Evolutionary conservation across 2,329 filamentous ascomycete genomes (phyloP).

Genomic region (Neocucurbitaria cava): DNA sequence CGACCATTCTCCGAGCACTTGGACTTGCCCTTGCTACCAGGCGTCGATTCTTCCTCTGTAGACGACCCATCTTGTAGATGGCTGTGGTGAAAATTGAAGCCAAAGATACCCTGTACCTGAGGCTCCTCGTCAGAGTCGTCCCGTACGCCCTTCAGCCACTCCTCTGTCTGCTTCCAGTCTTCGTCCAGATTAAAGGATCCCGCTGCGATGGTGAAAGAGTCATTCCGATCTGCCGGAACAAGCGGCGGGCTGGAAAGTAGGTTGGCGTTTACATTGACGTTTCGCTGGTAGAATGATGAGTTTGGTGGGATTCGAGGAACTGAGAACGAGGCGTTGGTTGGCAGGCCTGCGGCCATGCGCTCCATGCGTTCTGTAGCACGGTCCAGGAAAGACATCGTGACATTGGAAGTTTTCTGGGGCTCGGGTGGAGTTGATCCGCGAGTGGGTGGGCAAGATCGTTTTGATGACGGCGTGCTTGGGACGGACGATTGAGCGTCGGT

Average conservation of each 20-base stretch:
- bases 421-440: neutral
- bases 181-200: slow-evolving; percentile 5
- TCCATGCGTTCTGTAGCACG: neutral
- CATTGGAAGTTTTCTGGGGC: neutral
- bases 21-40: neutral
- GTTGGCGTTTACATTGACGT: neutral
- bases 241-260: neutral
- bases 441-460: neutral
- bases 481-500: neutral
- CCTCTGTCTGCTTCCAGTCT: slow-evolving; percentile 8
- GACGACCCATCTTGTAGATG: neutral
- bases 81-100: slow-evolving; percentile 8
- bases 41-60: neutral
- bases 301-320: neutral
- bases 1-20: neutral
- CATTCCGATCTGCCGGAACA: neutral
- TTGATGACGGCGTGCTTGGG: neutral
- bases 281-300: neutral
- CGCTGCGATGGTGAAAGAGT: slow-evolving; percentile 8
- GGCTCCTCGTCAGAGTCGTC: slow-evolving; percentile 1
- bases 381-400: slow-evolving; percentile 1
- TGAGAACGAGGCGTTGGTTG: neutral
- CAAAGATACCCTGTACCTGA: slow-evolving; percentile 6
- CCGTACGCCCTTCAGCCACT: slow-evolving; percentile 3
- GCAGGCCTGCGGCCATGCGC: neutral